Base-by-base conservation (phyloP, 129 eudicot species). In the Escallonia rubra region DNA sequence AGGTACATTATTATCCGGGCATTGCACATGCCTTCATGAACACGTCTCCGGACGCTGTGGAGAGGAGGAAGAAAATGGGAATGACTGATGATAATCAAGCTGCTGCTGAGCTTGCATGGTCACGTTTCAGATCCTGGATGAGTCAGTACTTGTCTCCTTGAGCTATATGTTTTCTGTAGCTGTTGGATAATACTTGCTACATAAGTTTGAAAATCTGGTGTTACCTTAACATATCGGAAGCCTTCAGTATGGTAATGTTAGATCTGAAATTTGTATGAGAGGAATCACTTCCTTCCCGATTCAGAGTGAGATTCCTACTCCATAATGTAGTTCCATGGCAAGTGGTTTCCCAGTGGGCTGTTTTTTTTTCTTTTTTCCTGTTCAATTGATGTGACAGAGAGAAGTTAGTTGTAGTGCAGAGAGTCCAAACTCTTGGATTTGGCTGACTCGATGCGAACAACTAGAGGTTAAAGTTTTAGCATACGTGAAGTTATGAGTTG, bases 111-210 rank as follows among this genome's bases (percentile, higher is more conserved):
- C 77, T 80, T 40, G 96, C 96, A n/a, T 93, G 96, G 95, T 78
- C 95, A 52, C 90, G 95, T 62, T 89, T 93, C 82, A 77, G 80
- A 12, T 71, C 96, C 7, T 89, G 95, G 95, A 86, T 89, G 96
- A 53, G 66, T 43, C 78, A 71, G 4, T 89, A 77, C 80, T 62
- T 93, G 54, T 78, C 83, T 60, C 54, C 78, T 49, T 87, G 79
- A 85, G 71, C 45, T 13, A 0, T n/a, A 6, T 43, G 14, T 13
- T 2, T 8, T 70, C n/a, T 59, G 62, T 13, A 44, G 50, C 64
- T 57, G 23, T 43, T 5, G 41, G 56, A 44, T 63, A 48, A 42
- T 59, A 43, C 12, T 43, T 54, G 59, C 59, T 54, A 11, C 6
- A 46, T 46, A 46, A 46, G 6, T 5, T 5, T 46, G 10, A 46